phyloP scores from a whole-genome alignment of 2,329 filamentous ascomycete species.

The Diaporthe amygdali region DNA sequence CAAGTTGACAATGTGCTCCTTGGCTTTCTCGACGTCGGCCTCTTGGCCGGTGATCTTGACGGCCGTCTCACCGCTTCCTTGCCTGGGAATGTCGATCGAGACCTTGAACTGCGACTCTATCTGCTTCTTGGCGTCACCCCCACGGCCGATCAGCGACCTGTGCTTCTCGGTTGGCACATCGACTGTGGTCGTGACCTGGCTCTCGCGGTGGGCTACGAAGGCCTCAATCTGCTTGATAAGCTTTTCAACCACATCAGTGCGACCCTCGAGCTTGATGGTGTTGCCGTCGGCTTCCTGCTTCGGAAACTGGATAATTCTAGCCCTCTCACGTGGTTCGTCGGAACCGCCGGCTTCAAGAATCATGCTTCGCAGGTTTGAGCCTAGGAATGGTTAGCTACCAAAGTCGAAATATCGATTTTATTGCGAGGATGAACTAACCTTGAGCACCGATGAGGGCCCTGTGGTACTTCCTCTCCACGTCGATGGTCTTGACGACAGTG shows the following conservation, averaged over 20 bases:
- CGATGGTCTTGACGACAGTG: slow-evolving; percentile 82
- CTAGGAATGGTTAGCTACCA: slow-evolving; percentile 55
- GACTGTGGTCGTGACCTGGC: slow-evolving; percentile 76
- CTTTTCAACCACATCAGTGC: slow-evolving; percentile 83
- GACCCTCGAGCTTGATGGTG: slow-evolving; percentile 87
- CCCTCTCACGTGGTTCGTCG: slow-evolving; percentile 81
- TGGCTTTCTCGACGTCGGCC: slow-evolving; percentile 81
- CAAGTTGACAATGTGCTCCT: slow-evolving; percentile 79
- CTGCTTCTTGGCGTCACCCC: slow-evolving; percentile 83
- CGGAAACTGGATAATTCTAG: slow-evolving; percentile 93
- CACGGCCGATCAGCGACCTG: slow-evolving; percentile 86
- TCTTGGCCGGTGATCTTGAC: slow-evolving; percentile 86
- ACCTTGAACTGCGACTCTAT: slow-evolving; percentile 88
- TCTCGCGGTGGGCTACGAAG: slow-evolving; percentile 83
- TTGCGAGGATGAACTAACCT: slow-evolving; percentile 64
- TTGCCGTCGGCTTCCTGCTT: slow-evolving; percentile 84
- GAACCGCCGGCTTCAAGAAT: slow-evolving; percentile 89
- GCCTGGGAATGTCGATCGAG: slow-evolving; percentile 87
- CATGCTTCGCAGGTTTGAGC: slow-evolving; percentile 84
- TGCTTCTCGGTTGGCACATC: slow-evolving; percentile 93
- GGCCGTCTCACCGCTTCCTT: slow-evolving; percentile 81
- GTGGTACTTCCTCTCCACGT: slow-evolving; percentile 95
- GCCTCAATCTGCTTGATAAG: slow-evolving; percentile 82
- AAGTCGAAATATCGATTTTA: not conserved
- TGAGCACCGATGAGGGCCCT: slow-evolving; percentile 85